A percentile compares a stretch with the other conserved stretches of the same genome.
phyloP scores from a whole-genome alignment of 257 asterid species.

The Solanum pimpinellifolium region DNA sequence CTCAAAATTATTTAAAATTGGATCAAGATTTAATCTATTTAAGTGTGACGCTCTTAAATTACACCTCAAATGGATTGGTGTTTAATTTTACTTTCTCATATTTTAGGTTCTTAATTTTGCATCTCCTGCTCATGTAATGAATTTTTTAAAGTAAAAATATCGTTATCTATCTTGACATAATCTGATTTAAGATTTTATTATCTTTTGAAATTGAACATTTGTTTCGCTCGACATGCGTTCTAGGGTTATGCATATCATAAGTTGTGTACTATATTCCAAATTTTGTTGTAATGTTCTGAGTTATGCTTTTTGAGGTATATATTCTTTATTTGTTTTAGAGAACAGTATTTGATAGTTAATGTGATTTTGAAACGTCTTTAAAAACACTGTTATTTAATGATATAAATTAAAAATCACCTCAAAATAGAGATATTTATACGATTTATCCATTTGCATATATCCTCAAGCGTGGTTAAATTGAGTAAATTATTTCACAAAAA shows the following conservation, averaged over 20 bases:
- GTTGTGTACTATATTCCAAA: background rate
- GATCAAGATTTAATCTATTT: no score
- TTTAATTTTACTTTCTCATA: background rate
- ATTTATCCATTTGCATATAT: no score
- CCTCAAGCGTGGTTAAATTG: background rate
- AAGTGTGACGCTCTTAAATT: background rate
- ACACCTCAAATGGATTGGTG: background rate
- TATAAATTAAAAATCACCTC: rapidly evolving
- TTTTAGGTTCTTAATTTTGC: no score
- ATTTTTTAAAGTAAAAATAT: no score
- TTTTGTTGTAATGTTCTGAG: background rate
- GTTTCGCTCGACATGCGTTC: background rate
- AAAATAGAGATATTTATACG: rapidly evolving
- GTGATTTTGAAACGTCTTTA: rapidly evolving
- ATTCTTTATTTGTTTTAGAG: background rate
- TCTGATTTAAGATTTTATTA: no score
- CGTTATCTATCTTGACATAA: background rate
- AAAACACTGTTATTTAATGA: no score
- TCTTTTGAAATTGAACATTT: background rate
- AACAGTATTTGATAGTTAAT: no score
- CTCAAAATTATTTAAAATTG: no score
- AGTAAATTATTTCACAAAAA: no score
- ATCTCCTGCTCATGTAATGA: no score
- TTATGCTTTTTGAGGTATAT: background rate
- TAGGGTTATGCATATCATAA: background rate